Evolutionary conservation across 768 basidiomycete genomes (phyloP).

Genomic region (Termitomyces sp.): DNA sequence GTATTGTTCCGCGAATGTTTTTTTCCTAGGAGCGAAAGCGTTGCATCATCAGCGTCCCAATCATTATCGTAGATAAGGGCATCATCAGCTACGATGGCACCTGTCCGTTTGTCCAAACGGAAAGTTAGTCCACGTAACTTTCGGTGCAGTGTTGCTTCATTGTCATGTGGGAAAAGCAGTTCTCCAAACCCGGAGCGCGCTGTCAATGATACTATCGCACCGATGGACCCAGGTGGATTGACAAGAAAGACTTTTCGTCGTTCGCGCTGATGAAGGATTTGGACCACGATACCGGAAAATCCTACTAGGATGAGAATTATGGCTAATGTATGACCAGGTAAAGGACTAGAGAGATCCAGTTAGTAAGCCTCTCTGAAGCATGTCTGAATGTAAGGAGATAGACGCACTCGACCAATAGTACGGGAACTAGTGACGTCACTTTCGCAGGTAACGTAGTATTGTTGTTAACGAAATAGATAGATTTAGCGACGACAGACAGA

Average conservation of each 20-base stretch:
- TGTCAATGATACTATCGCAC: slow-evolving; percentile 49
- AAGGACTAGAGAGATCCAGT: slow-evolving; percentile 31
- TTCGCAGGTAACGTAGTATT: slow-evolving; percentile 33
- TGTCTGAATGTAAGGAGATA: not conserved
- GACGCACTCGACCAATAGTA: slow-evolving; percentile 58
- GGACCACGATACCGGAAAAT: slow-evolving; percentile 39
- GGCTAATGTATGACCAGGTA: slow-evolving; percentile 50
- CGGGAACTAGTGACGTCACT: slow-evolving; percentile 36
- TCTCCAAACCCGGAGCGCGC: slow-evolving; percentile 59
- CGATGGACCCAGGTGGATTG: slow-evolving; percentile 57
- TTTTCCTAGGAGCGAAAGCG: slow-evolving; percentile 30
- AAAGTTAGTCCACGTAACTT: slow-evolving; percentile 51
- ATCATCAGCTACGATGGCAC: slow-evolving; percentile 58
- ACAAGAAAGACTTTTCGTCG: slow-evolving; percentile 48
- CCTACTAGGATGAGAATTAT: slow-evolving; percentile 44
- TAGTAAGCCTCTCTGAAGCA: not conserved
- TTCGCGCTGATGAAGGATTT: slow-evolving; percentile 40
- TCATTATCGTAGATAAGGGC: slow-evolving; percentile 19
- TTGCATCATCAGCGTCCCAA: slow-evolving; percentile 31
- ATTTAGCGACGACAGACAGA: slow-evolving; percentile 51
- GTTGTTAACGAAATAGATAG: slow-evolving; percentile 49
- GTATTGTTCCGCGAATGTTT: slow-evolving; percentile 12
- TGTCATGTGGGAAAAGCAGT: slow-evolving; percentile 55
- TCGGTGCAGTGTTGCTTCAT: slow-evolving; percentile 34
- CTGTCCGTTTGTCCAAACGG: slow-evolving; percentile 51